Evolutionary conservation across 192 early-diverging fungal species (phyloP).

Genomic region (Geranomyces variabilis): DNA sequence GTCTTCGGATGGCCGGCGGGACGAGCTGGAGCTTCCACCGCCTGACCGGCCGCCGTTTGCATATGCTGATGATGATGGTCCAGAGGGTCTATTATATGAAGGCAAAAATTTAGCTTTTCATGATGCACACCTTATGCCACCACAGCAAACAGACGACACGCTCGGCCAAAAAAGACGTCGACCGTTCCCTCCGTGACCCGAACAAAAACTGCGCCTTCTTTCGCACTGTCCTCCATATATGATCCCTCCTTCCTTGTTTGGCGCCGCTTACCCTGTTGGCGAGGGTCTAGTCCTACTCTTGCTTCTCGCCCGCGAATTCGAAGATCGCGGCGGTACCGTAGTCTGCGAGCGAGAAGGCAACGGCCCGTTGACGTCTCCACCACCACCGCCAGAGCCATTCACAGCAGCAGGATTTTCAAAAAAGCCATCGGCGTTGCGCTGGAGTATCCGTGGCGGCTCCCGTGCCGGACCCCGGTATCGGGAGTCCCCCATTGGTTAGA

Average conservation of each 20-base stretch:
- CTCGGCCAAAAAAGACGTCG: too few species aligned
- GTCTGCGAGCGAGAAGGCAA: not conserved
- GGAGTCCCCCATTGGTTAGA: slow-evolving; percentile 3
- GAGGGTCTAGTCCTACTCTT: slow-evolving; percentile 3
- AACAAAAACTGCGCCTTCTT: too few species aligned
- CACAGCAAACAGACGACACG: too few species aligned
- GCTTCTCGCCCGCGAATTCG: slow-evolving; percentile 2
- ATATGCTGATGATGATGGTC: slow-evolving; percentile 8
- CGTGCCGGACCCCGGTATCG: slow-evolving; percentile 1
- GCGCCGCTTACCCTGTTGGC: slow-evolving; percentile 3
- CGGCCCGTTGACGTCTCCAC: too few species aligned
- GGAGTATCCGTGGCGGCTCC: slow-evolving; percentile 21
- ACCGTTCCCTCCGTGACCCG: too few species aligned
- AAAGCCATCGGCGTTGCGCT: slow-evolving; percentile 33
- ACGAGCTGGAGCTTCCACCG: not conserved
- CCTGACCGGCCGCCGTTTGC: not conserved
- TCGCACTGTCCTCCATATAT: too few species aligned
- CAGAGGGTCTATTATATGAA: not conserved
- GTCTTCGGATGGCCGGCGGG: slow-evolving; percentile 8
- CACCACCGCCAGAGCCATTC: too few species aligned
- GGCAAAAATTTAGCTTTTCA: not conserved
- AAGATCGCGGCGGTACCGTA: not conserved
- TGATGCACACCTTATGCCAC: too few species aligned
- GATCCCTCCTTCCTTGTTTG: too few species aligned
- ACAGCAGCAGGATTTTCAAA: slow-evolving; percentile 21